Conservation (phyloP, 345 rosid genomes). For the Syzygium grande region DNA sequence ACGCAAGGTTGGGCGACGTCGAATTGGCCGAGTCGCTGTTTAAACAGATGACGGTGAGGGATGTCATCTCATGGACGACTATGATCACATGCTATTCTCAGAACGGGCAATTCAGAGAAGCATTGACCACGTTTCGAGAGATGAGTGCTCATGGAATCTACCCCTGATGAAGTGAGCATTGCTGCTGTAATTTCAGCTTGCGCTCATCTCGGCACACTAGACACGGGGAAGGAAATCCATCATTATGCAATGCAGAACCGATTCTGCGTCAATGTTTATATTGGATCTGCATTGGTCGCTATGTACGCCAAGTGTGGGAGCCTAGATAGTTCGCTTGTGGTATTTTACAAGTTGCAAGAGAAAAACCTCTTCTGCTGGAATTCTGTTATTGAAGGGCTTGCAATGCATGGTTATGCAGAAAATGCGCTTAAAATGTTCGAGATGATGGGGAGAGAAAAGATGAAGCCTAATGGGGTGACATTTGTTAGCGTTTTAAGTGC, state of each 20-base stretch:
- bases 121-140: slow-evolving; percentile 41
- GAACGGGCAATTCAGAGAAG: slow-evolving; percentile 51
- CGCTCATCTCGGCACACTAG: slow-evolving; percentile 74
- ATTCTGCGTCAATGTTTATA: slow-evolving; percentile 58
- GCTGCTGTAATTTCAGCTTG: slow-evolving; percentile 74
- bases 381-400: slow-evolving; percentile 68
- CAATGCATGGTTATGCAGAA: slow-evolving; percentile 56
- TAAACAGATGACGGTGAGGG: slow-evolving; percentile 48
- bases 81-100: slow-evolving; percentile 68
- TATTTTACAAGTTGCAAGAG: slow-evolving; percentile 56
- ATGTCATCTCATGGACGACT: slow-evolving; percentile 67
- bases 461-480: slow-evolving; percentile 59
- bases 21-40: slow-evolving; percentile 45
- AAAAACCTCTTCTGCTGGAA: slow-evolving; percentile 86
- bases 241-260: slow-evolving; percentile 32
- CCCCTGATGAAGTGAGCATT: slow-evolving; percentile 64
- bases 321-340: slow-evolving; percentile 47
- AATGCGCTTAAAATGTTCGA: slow-evolving; percentile 55
- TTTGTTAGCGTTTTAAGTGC: slow-evolving; percentile 71
- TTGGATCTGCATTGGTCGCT: slow-evolving; percentile 74
- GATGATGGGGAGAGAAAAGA: slow-evolving; percentile 44
- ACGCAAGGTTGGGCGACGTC: slow-evolving; percentile 35
- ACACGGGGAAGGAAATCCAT: slow-evolving; percentile 59
- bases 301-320: slow-evolving; percentile 89
- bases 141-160: slow-evolving; percentile 35